Percentiles rank a stretch among this genome's conserved stretches.
Conservation (phyloP, 306 rosid genomes). For the Echinosophora koreensis region DNA sequence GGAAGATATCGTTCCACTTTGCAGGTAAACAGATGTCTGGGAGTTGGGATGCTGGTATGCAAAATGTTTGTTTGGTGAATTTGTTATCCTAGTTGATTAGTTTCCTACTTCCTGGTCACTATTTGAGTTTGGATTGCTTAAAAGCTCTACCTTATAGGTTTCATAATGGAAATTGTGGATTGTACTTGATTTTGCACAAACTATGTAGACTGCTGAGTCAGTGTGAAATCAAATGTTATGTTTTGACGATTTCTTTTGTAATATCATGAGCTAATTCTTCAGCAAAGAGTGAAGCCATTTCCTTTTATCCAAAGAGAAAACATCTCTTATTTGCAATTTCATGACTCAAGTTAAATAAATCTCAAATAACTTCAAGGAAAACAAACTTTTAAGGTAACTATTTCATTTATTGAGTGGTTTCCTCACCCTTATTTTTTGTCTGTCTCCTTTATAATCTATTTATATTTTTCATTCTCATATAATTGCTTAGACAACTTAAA, state of each 20-base stretch:
- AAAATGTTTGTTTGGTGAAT: neutral
- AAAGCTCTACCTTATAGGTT: neutral
- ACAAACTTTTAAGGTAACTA: neutral
- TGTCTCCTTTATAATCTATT: neutral
- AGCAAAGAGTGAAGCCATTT: neutral
- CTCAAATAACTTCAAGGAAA: neutral
- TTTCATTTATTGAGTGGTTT: neutral
- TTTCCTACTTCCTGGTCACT: neutral
- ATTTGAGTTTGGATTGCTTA: neutral
- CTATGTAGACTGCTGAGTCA: neutral
- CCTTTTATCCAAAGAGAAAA: neutral
- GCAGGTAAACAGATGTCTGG: conserved; percentile 63
- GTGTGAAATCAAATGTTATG: neutral
- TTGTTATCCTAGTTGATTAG: neutral
- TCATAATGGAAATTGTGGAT: neutral
- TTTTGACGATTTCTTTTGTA: neutral
- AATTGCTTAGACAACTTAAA: conserved; percentile 4
- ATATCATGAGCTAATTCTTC: conserved; percentile 2
- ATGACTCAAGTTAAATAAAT: conserved; percentile 2
- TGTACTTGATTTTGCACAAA: neutral
- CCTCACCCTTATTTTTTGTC: neutral
- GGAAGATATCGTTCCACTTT: conserved; percentile 69
- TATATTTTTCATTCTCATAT: conserved; percentile 14
- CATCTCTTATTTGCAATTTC: neutral
- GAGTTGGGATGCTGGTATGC: neutral